These are phyloP conservation scores for Epichloe sibirici DNA, from an alignment of 2,329 filamentous ascomycete species.

Conservation along the genomic window DNA sequence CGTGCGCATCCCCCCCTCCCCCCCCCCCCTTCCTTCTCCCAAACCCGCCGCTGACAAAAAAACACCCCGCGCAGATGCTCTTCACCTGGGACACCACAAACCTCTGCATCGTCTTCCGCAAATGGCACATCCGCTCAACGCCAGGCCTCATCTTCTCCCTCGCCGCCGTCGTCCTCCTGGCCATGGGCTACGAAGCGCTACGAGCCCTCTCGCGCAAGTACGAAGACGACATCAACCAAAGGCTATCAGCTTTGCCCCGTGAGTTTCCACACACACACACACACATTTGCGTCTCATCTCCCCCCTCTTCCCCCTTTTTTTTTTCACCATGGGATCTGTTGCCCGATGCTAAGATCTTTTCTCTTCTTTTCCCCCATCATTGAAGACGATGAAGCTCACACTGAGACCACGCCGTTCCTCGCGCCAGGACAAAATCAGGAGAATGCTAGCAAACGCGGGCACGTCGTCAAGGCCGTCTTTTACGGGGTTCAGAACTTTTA, in stretches of 20 bases:
- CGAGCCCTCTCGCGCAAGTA: conserved; percentile 67
- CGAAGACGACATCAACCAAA: conserved; percentile 44
- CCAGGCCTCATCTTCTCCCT: conserved; percentile 71
- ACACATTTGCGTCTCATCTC: neutral
- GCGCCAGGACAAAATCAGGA: conserved; percentile 61
- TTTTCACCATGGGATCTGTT: conserved; percentile 4
- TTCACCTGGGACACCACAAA: conserved; percentile 93
- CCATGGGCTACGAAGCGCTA: conserved; percentile 86
- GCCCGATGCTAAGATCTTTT: conserved; percentile 18
- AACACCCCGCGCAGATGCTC: conserved; percentile 57
- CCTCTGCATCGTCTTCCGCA: conserved; percentile 89
- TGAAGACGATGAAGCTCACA: conserved; percentile 30
- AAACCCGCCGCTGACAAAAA: neutral
- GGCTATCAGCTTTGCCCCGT: conserved; percentile 40
- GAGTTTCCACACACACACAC: conserved; percentile 21
- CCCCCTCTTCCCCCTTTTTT: neutral
- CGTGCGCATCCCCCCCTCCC: conserved; percentile 32
- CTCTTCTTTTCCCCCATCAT: neutral
- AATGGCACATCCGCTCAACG: conserved; percentile 74
- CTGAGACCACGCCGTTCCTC: conserved; percentile 52
- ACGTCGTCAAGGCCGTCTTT: conserved; percentile 66
- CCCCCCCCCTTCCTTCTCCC: neutral
- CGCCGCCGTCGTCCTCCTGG: conserved; percentile 66
- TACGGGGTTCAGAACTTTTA: conserved; percentile 97
- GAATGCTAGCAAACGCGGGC: conserved; percentile 52